A percentile compares a stretch with the other conserved stretches of the same genome.
Conservation (phyloP, 2,329 filamentous ascomycete genomes). For the Colletotrichum orchidophilum region DNA sequence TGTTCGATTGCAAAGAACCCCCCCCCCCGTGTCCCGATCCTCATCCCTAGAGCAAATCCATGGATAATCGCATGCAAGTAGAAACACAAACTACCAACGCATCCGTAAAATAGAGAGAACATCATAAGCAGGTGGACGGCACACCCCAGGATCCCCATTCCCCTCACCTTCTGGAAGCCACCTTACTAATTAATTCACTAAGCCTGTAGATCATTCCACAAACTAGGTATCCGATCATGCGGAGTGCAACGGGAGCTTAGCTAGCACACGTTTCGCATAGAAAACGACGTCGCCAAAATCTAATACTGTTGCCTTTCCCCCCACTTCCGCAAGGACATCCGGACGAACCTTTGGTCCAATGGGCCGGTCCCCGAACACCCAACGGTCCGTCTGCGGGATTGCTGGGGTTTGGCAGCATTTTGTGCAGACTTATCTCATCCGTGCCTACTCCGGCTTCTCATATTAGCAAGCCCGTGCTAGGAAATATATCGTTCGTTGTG, state of each 20-base stretch:
- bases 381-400: not conserved
- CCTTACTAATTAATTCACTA: not conserved
- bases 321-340: not conserved
- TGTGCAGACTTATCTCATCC: not conserved
- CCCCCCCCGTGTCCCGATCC: no score
- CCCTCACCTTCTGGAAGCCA: not conserved
- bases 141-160: not conserved
- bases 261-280: no score
- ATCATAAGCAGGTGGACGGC: not conserved
- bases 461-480: not conserved
- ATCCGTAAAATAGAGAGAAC: not conserved
- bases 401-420: not conserved
- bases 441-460: not conserved
- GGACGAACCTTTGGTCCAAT: conserved; percentile 20
- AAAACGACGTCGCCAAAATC: no score
- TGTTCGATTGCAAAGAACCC: no score
- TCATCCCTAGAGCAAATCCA: not conserved
- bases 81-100: not conserved
- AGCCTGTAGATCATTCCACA: not conserved
- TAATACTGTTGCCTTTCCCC: not conserved
- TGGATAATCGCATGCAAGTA: not conserved
- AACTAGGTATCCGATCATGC: not conserved
- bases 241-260: not conserved
- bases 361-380: not conserved
- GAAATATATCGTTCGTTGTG: not conserved